These are phyloP conservation scores for Ustilago hordei DNA, from an alignment of 1,284 basidiomycete genomes.

Conservation along the genomic window DNA sequence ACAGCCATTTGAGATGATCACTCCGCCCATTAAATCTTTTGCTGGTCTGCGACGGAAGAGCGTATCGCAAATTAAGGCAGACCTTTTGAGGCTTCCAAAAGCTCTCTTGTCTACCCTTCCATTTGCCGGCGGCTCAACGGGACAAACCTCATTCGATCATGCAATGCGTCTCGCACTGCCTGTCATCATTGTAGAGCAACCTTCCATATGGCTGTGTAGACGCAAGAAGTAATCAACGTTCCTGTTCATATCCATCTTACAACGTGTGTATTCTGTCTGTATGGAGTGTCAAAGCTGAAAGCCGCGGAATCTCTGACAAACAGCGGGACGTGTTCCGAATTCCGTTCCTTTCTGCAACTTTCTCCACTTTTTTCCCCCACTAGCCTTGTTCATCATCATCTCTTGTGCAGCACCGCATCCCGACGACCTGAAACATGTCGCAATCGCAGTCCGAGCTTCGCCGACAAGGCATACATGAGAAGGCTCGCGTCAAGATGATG, in stretches of 20 bases:
- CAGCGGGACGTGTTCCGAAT: conserved; percentile 6
- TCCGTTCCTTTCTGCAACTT: conserved; percentile 4
- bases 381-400: background rate
- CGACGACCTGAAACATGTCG: conserved; percentile 31
- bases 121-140: background rate
- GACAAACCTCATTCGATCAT: background rate
- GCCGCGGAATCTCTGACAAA: background rate
- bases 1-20: conserved; percentile 41
- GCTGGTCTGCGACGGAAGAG: conserved; percentile 31
- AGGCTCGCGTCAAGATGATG: conserved; percentile 62
- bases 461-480: conserved; percentile 56
- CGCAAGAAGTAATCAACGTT: conserved; percentile 10
- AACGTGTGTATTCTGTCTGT: no score
- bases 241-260: no score
- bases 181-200: conserved; percentile 27
- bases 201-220: conserved; percentile 39
- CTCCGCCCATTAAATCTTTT: conserved; percentile 18
- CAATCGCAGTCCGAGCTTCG: conserved; percentile 53
- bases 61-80: conserved; percentile 13
- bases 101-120: background rate
- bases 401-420: background rate
- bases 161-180: conserved; percentile 22
- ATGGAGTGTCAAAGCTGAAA: background rate
- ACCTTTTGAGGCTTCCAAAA: conserved; percentile 12
- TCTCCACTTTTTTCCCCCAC: conserved; percentile 8